Percentiles rank a stretch among this genome's conserved stretches.
Conservation (phyloP, 208 protist species). For the Leishmania turanica region DNA sequence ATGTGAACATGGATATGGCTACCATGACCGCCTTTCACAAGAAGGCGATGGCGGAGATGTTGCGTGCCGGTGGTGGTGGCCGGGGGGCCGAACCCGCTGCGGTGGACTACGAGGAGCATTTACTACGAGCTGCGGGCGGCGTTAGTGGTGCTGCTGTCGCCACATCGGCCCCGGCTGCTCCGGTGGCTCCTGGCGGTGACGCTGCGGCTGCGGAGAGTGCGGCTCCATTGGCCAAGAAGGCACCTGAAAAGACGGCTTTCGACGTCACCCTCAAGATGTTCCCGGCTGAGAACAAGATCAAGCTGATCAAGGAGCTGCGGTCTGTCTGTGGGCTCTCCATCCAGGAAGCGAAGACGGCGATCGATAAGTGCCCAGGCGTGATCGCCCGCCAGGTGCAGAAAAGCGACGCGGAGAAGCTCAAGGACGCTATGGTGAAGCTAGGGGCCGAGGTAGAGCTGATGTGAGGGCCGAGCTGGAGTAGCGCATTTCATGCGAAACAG, state of each 20-base stretch:
- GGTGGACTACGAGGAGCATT: constrained; percentile 64
- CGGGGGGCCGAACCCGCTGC: not conserved
- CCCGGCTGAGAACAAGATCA: constrained; percentile 75
- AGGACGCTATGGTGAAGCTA: constrained; percentile 64
- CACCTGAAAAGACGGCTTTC: constrained; percentile 64
- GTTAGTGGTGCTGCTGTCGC: constrained; percentile 28
- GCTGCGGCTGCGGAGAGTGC: constrained; percentile 19
- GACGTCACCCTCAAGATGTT: constrained; percentile 77
- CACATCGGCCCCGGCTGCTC: not conserved
- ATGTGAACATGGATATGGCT: constrained; percentile 68
- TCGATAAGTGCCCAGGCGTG: constrained; percentile 82
- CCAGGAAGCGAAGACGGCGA: constrained; percentile 74
- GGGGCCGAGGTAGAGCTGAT: constrained; percentile 74
- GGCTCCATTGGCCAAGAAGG: constrained; percentile 40
- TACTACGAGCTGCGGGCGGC: constrained; percentile 66
- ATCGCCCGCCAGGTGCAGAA: constrained; percentile 69
- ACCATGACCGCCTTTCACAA: constrained; percentile 62
- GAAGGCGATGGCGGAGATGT: constrained; percentile 55
- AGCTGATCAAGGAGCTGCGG: constrained; percentile 87
- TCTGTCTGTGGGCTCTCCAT: constrained; percentile 64
- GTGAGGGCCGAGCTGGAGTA: constrained; percentile 18
- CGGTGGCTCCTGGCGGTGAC: not conserved
- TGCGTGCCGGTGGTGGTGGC: constrained; percentile 25
- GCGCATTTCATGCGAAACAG: not conserved
- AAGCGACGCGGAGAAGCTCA: constrained; percentile 81